These are phyloP conservation scores for Lasiodiplodia theobromae DNA, from an alignment of 2,329 filamentous ascomycete genomes.

Conservation along the genomic window DNA sequence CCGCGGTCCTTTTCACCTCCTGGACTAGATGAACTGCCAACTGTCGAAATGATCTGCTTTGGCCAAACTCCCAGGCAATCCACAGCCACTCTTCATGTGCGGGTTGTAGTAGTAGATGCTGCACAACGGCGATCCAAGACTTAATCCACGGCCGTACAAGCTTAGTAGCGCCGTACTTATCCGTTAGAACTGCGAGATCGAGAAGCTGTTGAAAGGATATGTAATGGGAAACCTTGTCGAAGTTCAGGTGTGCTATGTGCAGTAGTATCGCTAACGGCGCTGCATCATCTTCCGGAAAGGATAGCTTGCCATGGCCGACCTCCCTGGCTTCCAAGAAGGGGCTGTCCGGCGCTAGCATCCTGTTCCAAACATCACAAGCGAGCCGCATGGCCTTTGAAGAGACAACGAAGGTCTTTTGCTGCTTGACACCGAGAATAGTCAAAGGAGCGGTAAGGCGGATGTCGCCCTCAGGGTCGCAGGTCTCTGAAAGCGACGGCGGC, in stretches of 20 bases:
- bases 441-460: conserved; percentile 3
- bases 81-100: conserved; percentile 7
- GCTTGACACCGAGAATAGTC: not conserved
- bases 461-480: conserved; percentile 3
- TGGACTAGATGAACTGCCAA: not conserved
- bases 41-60: not conserved
- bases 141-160: conserved; percentile 18
- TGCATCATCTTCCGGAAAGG: conserved; percentile 24
- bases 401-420: not conserved
- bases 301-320: not conserved
- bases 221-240: not conserved
- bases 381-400: conserved; percentile 8
- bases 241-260: conserved; percentile 13
- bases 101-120: not conserved
- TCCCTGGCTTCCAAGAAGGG: not conserved
- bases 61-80: conserved; percentile 19
- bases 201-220: not conserved
- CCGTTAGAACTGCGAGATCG: not conserved
- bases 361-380: not conserved
- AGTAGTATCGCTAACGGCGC: conserved; percentile 29
- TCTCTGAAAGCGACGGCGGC: not conserved
- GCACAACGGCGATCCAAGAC: not conserved
- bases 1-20: not conserved
- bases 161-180: conserved; percentile 16
- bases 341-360: conserved; percentile 4